Percentiles rank a stretch among this genome's conserved stretches.
Evolutionary conservation across 805 yeast genomes (phyloP).

Genomic region (Wickerhamiella dianesei): DNA sequence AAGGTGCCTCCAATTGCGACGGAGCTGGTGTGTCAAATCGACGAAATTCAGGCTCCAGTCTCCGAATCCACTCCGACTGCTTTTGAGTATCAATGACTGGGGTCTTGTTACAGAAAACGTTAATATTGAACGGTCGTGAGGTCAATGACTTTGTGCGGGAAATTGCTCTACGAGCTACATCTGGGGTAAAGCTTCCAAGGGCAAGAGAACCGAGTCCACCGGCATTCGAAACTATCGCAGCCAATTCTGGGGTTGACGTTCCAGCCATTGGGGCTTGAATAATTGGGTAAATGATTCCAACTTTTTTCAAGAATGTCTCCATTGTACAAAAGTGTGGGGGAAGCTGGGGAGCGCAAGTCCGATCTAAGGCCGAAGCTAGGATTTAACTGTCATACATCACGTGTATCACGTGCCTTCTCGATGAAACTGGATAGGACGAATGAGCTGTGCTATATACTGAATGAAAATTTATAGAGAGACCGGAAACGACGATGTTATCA

Average conservation of each 20-base stretch:
- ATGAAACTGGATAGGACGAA: no score
- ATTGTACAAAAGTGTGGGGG: not conserved
- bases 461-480: not conserved
- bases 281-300: slow-evolving; percentile 1
- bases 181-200: not conserved
- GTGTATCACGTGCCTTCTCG: no score
- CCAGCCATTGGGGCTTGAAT: slow-evolving; percentile 10
- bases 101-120: not conserved
- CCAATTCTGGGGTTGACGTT: slow-evolving; percentile 4
- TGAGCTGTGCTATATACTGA: no score
- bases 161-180: not conserved
- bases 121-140: not conserved
- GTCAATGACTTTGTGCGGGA: not conserved
- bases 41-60: not conserved
- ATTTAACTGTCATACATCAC: no score
- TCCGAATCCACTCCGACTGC: not conserved
- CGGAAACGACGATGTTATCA: not conserved
- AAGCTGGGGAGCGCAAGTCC: no score
- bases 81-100: not conserved
- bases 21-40: not conserved
- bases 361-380: no score
- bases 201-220: slow-evolving; percentile 9
- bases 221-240: slow-evolving; percentile 9
- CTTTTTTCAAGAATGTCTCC: not conserved
- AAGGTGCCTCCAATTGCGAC: not conserved